Conservation (phyloP, 108 stramenopile genomes). For the Cyclotella cryptica region DNA sequence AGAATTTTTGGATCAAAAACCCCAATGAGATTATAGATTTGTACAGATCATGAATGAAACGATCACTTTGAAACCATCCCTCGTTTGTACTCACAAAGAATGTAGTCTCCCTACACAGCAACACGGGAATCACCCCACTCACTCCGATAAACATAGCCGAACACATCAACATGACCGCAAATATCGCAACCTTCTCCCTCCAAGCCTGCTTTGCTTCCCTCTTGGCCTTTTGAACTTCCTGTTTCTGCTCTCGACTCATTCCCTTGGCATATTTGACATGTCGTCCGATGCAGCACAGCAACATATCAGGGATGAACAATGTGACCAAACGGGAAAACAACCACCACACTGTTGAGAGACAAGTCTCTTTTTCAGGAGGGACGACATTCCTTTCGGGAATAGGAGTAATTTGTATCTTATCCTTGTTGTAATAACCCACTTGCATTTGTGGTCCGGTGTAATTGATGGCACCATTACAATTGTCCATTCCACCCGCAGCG, state of each 20-base stretch:
- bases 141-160: slow-evolving; percentile 50
- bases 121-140: slow-evolving; percentile 54
- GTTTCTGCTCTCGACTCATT: slow-evolving; percentile 10
- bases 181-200: slow-evolving; percentile 59
- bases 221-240: slow-evolving; percentile 17
- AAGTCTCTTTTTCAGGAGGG: slow-evolving; percentile 20
- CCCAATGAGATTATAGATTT: not conserved
- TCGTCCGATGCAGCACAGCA: slow-evolving; percentile 32
- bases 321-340: slow-evolving; percentile 45
- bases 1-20: not conserved
- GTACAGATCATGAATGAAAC: not conserved
- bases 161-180: slow-evolving; percentile 45
- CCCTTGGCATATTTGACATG: slow-evolving; percentile 14
- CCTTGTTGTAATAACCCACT: slow-evolving; percentile 20
- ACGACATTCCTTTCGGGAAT: slow-evolving; percentile 53
- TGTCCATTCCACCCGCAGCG: slow-evolving; percentile 5
- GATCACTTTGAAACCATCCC: not conserved
- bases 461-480: not conserved
- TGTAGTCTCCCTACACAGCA: slow-evolving; percentile 50
- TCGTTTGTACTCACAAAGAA: slow-evolving; percentile 36
- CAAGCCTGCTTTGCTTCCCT: slow-evolving; percentile 53
- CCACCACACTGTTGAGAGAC: slow-evolving; percentile 29
- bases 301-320: slow-evolving; percentile 31
- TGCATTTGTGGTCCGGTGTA: slow-evolving; percentile 28
- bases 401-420: slow-evolving; percentile 47